Conservation (phyloP, 225 moss, liverwort and hornwort species). For the Ulota crispa region DNA sequence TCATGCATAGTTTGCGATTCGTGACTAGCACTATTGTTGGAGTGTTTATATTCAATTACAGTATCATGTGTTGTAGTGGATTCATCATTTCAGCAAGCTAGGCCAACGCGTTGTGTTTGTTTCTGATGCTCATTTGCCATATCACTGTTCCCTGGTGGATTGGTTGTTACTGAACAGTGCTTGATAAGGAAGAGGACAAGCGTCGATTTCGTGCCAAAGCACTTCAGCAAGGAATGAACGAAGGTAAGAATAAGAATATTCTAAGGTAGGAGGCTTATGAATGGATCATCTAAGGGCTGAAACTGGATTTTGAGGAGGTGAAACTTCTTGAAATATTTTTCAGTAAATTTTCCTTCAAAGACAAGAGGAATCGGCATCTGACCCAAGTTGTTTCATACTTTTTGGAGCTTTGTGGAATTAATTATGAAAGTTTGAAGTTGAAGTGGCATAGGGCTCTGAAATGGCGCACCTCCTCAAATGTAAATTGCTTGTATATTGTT, state of each 20-base stretch:
- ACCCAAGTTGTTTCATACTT: too few relatives aligned
- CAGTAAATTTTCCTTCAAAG: too few relatives aligned
- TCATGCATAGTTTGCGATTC: background rate
- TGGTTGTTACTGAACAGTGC: slow-evolving; percentile 36
- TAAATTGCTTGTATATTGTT: too few relatives aligned
- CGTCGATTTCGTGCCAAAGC: slow-evolving; percentile 48
- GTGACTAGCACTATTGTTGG: background rate
- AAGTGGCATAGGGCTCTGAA: too few relatives aligned
- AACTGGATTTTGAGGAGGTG: too few relatives aligned
- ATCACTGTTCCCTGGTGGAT: background rate
- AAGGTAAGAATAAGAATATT: slow-evolving; percentile 23
- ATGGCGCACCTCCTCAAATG: too few relatives aligned
- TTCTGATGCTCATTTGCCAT: background rate
- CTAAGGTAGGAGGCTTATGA: too few relatives aligned
- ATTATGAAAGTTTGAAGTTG: too few relatives aligned
- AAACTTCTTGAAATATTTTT: too few relatives aligned
- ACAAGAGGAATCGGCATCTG: too few relatives aligned
- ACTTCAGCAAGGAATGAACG: slow-evolving; percentile 55
- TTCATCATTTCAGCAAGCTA: background rate
- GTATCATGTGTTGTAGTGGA: background rate
- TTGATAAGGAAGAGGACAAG: slow-evolving; percentile 63
- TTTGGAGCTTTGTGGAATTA: too few relatives aligned
- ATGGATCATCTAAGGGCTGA: too few relatives aligned
- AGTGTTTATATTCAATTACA: background rate
- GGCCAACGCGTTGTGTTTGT: background rate